phyloP scores from a whole-genome alignment of 2,329 filamentous ascomycete genomes.

The Botrytis fabae region DNA sequence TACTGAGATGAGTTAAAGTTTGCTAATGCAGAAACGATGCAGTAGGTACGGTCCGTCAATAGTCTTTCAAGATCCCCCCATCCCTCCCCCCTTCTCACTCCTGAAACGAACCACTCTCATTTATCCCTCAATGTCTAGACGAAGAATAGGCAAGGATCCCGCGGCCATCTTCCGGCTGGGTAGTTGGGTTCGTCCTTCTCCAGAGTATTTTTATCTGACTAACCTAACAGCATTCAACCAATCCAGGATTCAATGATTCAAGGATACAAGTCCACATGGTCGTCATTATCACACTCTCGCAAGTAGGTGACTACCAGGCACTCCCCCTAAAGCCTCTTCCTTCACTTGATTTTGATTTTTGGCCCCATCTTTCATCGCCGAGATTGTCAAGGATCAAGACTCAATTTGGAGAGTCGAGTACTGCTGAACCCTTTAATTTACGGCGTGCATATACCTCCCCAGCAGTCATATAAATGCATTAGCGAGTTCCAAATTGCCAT shows the following conservation, averaged over 20 bases:
- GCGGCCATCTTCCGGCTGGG: not conserved
- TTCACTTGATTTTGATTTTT: not conserved
- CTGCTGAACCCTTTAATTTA: not conserved
- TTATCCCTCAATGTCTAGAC: not conserved
- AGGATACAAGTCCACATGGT: not conserved
- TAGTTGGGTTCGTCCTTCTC: not conserved
- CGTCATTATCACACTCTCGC: not conserved
- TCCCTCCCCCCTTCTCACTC: not conserved
- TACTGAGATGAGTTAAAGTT: not conserved
- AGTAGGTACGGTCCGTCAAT: not conserved
- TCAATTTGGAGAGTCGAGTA: not conserved
- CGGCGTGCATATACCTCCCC: not conserved
- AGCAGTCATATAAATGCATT: not conserved
- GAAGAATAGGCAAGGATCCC: no score
- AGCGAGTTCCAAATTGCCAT: not conserved
- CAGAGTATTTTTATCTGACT: not conserved
- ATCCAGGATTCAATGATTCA: not conserved
- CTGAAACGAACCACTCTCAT: not conserved
- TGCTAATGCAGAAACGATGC: constrained; percentile 1
- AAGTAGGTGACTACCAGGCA: not conserved
- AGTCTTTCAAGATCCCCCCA: not conserved
- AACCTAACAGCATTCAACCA: not conserved
- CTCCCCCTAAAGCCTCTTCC: not conserved
- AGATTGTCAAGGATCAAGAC: not conserved
- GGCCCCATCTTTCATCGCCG: not conserved